A percentile compares a stretch with the other conserved stretches of the same genome.
Evolutionary conservation across 192 early-diverging fungal species (phyloP).

Genomic region (Mortierella alpina): DNA sequence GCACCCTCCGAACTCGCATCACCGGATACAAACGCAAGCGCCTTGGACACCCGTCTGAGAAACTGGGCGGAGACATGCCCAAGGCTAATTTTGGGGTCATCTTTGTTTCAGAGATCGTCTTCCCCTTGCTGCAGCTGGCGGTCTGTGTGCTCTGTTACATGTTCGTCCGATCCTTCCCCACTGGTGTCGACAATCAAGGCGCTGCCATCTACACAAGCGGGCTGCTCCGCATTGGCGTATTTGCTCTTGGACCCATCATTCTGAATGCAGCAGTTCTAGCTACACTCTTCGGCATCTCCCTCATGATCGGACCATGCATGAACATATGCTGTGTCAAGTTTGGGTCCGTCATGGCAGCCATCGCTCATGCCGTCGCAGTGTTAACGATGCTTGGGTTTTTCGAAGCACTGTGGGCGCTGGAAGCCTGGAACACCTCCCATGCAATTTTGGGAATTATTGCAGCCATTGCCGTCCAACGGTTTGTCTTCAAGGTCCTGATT

Average conservation of each 20-base stretch:
- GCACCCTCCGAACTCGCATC: conserved; percentile 74
- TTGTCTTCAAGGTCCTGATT: conserved; percentile 75
- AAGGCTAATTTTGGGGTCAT: conserved; percentile 75
- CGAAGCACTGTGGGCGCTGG: conserved; percentile 73
- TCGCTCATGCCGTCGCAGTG: conserved; percentile 71
- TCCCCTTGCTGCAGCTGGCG: conserved; percentile 71
- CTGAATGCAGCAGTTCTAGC: conserved; percentile 75
- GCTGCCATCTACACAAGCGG: conserved; percentile 50
- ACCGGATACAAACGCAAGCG: conserved; percentile 86
- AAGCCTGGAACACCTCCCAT: conserved; percentile 71
- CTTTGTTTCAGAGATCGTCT: conserved; percentile 76
- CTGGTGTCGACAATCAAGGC: conserved; percentile 27
- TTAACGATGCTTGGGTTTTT: conserved; percentile 71
- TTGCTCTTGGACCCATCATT: conserved; percentile 77
- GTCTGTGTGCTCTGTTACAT: conserved; percentile 72
- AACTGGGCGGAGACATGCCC: conserved; percentile 67
- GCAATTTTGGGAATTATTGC: conserved; percentile 76
- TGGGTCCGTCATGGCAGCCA: conserved; percentile 75
- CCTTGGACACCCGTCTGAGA: conserved; percentile 74
- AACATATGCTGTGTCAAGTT: conserved; percentile 76
- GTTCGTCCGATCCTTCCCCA: conserved; percentile 74
- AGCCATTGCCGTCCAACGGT: conserved; percentile 73
- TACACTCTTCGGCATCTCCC: conserved; percentile 72
- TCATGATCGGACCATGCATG: conserved; percentile 70
- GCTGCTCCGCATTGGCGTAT: conserved; percentile 68